Conservation (phyloP, 495 filamentous ascomycete species). For the Aspergillus asperescens region DNA sequence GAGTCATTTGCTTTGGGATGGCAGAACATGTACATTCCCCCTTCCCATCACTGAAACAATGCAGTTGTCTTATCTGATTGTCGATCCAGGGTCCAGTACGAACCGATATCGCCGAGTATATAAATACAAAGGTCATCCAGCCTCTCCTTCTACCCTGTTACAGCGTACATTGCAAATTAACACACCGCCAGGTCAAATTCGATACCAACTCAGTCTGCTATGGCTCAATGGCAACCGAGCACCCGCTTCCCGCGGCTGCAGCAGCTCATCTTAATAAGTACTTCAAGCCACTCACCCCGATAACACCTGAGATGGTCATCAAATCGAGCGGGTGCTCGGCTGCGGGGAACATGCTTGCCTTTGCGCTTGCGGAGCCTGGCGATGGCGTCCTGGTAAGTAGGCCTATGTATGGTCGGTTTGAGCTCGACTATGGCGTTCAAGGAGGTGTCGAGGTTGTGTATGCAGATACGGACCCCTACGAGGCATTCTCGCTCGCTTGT, state of each 20-base stretch:
- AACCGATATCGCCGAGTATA: conserved; percentile 28
- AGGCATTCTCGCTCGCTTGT: conserved; percentile 25
- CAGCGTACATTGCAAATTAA: neutral
- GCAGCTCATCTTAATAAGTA: conserved; percentile 35
- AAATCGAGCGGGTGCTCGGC: conserved; percentile 34
- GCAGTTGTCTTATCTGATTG: neutral
- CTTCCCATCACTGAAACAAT: neutral
- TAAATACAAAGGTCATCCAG: conserved; percentile 27
- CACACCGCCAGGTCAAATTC: conserved; percentile 22
- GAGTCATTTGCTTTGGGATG: conserved; percentile 32
- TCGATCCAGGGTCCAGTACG: conserved; percentile 24
- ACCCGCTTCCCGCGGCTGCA: conserved; percentile 26
- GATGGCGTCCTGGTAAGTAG: conserved; percentile 42
- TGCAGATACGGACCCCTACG: conserved; percentile 26
- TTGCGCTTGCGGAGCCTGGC: conserved; percentile 38
- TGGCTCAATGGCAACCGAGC: conserved; percentile 24
- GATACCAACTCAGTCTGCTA: conserved; percentile 29
- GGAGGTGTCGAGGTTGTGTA: conserved; percentile 33
- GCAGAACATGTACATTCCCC: conserved; percentile 30
- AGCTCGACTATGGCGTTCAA: conserved; percentile 36
- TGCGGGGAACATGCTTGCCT: conserved; percentile 34
- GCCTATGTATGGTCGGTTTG: conserved; percentile 39
- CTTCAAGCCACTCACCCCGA: conserved; percentile 29
- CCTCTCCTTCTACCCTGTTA: neutral
- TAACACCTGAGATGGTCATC: conserved; percentile 32